Base-by-base conservation (phyloP, 768 basidiomycete species). In the Russula lepida region DNA sequence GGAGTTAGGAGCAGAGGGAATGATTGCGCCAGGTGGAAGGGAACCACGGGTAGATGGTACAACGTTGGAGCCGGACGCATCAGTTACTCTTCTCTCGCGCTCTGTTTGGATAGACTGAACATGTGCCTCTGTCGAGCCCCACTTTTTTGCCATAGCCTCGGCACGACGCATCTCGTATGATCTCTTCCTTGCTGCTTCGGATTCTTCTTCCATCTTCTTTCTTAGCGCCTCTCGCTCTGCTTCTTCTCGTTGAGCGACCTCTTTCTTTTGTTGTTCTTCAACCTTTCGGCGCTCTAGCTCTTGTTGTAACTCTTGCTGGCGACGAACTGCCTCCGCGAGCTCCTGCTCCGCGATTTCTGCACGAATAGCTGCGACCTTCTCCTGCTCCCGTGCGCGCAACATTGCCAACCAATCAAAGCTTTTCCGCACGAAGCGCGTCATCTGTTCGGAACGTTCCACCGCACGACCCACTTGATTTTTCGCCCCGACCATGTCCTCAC, bases 181-280 rank as follows among this genome's bases (percentile, higher is more conserved):
- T 32, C 12, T 51, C 50, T 27, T 44, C 50, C 60, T 62, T 6
- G 48, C 54, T 15, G 32, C 60, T 50, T 55, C 59, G 5, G 0
- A 4, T 37, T 48, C 32, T 47, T 58, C 56, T 41, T 58, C 56
- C 4, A 37, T 37, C 46, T 27, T 62, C 37, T 48, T 54, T 19
- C 47, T 62, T 25, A 37, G 25, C 1, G 56, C 51, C 27, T 54
- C 56, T 2, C 19, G 61, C 19, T 53, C 61, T 15, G 43, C 43
- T 60, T 62, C 51, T 39, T 52, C 52, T 41, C 51, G 56, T 35
- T 37, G 54, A 4, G 37, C 46, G n/a, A 56, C 61, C 21, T 54
- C 59, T 39, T 54, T 43, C 46, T 39, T 58, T 46, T 57, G 51
- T 58, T 54, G 51, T 15, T 47, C 61, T 53, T 62, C 56, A 12